Conservation (phyloP, 2,329 filamentous ascomycete genomes). For the Fusarium lateritium region DNA sequence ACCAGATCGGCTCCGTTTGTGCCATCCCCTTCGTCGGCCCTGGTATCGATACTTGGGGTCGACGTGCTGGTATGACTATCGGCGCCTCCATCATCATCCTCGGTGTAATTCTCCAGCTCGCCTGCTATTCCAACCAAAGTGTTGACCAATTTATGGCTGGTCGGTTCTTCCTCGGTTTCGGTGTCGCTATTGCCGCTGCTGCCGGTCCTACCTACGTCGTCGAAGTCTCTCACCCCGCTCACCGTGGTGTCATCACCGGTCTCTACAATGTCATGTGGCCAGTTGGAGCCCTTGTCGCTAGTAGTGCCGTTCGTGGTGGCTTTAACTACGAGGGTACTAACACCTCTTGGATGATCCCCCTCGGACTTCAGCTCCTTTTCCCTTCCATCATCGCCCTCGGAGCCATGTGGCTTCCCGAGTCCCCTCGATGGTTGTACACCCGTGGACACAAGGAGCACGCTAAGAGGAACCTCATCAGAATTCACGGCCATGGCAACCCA, state of each 20-base stretch:
- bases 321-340: slow-evolving; percentile 49
- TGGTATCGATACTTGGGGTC: slow-evolving; percentile 63
- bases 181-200: slow-evolving; percentile 62
- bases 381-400: slow-evolving; percentile 53
- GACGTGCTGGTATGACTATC: slow-evolving; percentile 63
- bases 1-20: slow-evolving; percentile 64
- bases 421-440: slow-evolving; percentile 59
- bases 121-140: slow-evolving; percentile 51
- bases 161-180: slow-evolving; percentile 73
- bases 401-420: slow-evolving; percentile 54
- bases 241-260: slow-evolving; percentile 67
- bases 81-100: slow-evolving; percentile 61
- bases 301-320: slow-evolving; percentile 61
- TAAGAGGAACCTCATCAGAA: slow-evolving; percentile 53
- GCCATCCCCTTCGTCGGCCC: slow-evolving; percentile 66
- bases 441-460: slow-evolving; percentile 52
- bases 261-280: slow-evolving; percentile 66
- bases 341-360: slow-evolving; percentile 58
- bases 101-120: slow-evolving; percentile 61
- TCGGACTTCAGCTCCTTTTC: slow-evolving; percentile 59
- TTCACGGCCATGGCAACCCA: slow-evolving; percentile 61
- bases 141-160: slow-evolving; percentile 65
- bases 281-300: slow-evolving; percentile 63
- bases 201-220: slow-evolving; percentile 65
- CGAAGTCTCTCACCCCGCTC: slow-evolving; percentile 63